Percentiles rank a stretch among this genome's conserved stretches.
These are phyloP conservation scores for Epichloe gansuensis DNA, from an alignment of 2,329 filamentous ascomycete genomes.

Conservation along the genomic window DNA sequence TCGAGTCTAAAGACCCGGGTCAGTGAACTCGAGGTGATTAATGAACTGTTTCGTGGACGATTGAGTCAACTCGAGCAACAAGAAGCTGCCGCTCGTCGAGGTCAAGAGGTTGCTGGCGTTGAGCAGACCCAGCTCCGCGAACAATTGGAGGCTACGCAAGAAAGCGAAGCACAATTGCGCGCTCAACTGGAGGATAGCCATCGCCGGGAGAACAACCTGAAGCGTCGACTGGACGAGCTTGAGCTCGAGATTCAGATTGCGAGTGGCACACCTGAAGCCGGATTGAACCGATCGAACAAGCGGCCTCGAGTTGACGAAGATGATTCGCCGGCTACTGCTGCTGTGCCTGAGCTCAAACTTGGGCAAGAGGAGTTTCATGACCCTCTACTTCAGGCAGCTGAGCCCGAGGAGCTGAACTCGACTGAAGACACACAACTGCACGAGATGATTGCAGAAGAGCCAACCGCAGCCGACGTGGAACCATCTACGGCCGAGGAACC, in stretches of 20 bases:
- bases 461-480: background rate
- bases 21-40: conserved; percentile 90
- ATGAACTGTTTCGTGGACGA: conserved; percentile 63
- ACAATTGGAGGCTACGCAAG: conserved; percentile 36
- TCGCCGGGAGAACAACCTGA: conserved; percentile 66
- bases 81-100: conserved; percentile 53
- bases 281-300: conserved; percentile 8
- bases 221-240: conserved; percentile 68
- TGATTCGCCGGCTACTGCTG: background rate
- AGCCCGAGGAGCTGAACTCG: background rate
- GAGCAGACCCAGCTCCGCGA: conserved; percentile 44
- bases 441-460: background rate
- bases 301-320: conserved; percentile 6
- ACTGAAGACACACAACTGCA: background rate
- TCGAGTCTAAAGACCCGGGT: conserved; percentile 88
- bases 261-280: conserved; percentile 8
- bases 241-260: conserved; percentile 43
- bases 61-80: conserved; percentile 70
- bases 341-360: background rate
- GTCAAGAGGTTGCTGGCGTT: conserved; percentile 41
- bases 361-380: conserved; percentile 2
- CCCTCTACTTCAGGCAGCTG: background rate
- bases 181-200: conserved; percentile 64
- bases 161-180: conserved; percentile 34
- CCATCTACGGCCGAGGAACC: background rate